Base-by-base conservation (phyloP, 2,329 filamentous ascomycete genomes). In the Dryadomyces quercivorus region DNA sequence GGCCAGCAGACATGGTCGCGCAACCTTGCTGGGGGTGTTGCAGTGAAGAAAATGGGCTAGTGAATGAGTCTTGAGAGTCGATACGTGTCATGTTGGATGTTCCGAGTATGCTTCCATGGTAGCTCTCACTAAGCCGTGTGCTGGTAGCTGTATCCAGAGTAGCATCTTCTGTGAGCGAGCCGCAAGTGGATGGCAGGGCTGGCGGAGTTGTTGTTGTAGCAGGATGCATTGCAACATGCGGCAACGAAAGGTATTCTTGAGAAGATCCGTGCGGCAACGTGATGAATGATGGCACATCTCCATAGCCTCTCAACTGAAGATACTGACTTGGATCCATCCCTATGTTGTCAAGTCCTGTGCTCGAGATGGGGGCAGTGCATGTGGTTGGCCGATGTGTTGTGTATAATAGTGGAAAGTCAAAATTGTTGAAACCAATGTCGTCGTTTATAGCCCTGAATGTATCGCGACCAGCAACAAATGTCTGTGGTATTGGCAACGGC, bases 161-260 rank as follows among this genome's bases (percentile, higher is more conserved):
- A 15, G 63, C 61, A 34, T 62, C 64, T 12, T 67, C 66, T 2
- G 65, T 68, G 62, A 69, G 65, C 12, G 67, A 70, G 51, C 62
- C 67, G 44, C 67, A 69, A 16, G 63, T 63, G 0, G 67, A 68
- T 18, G 61, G 59, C 43, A 59, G 58, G 34, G 58, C 62, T 44
- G 62, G 57, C 62, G 42, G 61, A 57, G n/a, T 63, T 52, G 50
- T 63, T 52, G 50, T 63, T 18, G 43, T 13, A 12, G 42, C 21
- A 26, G 16, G 47, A 22, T 34, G 13, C 45, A 34, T 36, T n/a
- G 31, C 10, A 12, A 15, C 16, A 13, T 13, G 20, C 8, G 10
- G 20, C 15, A 20, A 22, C 2, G 18, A 7, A 5, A 34, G n/a
- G 8, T n/a, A 26, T n/a, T 36, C 44, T 13, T 43, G 31, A 12